These are phyloP conservation scores for Fusarium globosum DNA, from an alignment of 2,329 filamentous ascomycete species.

Conservation along the genomic window DNA sequence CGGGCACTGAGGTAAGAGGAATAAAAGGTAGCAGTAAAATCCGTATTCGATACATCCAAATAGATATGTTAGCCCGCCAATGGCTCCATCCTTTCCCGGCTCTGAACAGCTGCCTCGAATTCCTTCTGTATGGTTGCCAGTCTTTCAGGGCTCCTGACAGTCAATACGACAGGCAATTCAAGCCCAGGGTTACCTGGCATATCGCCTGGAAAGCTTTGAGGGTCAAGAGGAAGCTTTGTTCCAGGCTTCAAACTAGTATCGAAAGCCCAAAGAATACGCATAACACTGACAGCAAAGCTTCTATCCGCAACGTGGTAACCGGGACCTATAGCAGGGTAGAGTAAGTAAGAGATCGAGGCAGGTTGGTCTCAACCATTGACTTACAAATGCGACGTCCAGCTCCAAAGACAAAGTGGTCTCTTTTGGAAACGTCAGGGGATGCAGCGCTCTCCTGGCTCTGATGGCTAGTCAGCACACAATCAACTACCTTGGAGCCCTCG, in stretches of 20 bases:
- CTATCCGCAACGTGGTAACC: not conserved
- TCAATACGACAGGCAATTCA: not conserved
- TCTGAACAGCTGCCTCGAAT: not conserved
- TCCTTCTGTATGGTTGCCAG: not conserved
- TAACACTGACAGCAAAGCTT: not conserved
- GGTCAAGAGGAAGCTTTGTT: not conserved
- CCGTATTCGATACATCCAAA: not conserved
- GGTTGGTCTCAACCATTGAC: not conserved
- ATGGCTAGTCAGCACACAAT: not conserved
- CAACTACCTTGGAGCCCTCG: fast-evolving
- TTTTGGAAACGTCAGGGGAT: not conserved
- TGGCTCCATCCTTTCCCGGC: not conserved
- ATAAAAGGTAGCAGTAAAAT: not conserved
- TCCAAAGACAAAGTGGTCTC: not conserved
- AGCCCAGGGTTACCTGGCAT: not conserved
- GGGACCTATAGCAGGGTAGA: not conserved
- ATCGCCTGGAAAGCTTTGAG: not conserved
- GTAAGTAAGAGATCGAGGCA: not conserved
- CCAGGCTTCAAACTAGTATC: not conserved
- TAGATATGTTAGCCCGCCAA: not conserved
- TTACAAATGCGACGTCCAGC: not conserved
- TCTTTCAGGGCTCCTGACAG: not conserved
- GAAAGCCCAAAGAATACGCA: not conserved
- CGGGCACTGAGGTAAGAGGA: not conserved
- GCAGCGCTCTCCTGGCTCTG: not conserved